Evolutionary conservation across 179 eudicot species (phyloP).

Genomic region (Beta lomatogona): DNA sequence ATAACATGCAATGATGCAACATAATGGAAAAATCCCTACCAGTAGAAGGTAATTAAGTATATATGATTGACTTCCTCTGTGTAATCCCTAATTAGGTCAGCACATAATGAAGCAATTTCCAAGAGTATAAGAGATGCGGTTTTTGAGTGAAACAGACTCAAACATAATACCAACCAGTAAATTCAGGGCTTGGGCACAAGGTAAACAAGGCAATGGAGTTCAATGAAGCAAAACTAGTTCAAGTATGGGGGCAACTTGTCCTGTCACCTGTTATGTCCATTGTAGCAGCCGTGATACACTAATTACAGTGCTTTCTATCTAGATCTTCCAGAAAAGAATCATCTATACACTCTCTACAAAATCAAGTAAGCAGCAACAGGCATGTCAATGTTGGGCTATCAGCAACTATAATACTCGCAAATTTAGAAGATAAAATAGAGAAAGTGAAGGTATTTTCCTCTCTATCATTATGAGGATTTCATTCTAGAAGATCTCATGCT

Average conservation of each 20-base stretch:
- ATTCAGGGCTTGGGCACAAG: neutral
- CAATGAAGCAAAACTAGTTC: neutral
- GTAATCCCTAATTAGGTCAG: neutral
- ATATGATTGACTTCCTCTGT: neutral
- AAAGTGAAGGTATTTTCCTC: neutral
- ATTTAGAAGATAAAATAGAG: neutral
- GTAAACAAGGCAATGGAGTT: neutral
- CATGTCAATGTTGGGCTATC: neutral
- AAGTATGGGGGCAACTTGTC: neutral
- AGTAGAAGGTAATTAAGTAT: neutral
- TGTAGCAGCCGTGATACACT: neutral
- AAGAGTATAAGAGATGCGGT: neutral
- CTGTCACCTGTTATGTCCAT: neutral
- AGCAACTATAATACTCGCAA: neutral
- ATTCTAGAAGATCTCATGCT: neutral
- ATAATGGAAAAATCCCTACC: neutral
- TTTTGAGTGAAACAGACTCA: too few relatives aligned
- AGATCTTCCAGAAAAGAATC: neutral
- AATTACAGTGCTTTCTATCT: neutral
- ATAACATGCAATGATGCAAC: neutral
- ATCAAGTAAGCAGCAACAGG: neutral
- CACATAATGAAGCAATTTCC: neutral
- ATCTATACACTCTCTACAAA: neutral
- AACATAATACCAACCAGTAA: constrained; percentile 3
- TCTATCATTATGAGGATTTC: neutral